Evolutionary conservation across 306 rosid species (phyloP).

Genomic region (Purshia tridentata): DNA sequence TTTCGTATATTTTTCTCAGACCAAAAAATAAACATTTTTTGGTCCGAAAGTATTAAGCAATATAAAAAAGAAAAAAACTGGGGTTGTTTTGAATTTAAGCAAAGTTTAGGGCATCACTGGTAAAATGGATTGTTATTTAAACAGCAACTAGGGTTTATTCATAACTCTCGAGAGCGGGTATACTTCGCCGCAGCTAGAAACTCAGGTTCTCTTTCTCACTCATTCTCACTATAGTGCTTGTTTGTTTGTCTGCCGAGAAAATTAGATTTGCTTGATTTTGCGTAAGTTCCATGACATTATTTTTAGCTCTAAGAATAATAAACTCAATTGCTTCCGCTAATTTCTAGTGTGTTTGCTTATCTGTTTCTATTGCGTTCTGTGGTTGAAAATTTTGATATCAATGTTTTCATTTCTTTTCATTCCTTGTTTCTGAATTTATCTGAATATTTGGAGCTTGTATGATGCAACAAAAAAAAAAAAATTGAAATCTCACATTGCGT

Average conservation of each 20-base stretch:
- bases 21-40: too few relatives aligned
- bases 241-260: not conserved
- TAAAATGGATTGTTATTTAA: not conserved
- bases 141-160: conserved; percentile 1
- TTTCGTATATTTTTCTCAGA: too few relatives aligned
- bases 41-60: too few relatives aligned
- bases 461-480: too few relatives aligned
- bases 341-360: not conserved
- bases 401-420: not conserved
- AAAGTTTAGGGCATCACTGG: not conserved
- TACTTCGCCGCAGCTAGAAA: not conserved
- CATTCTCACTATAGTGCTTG: not conserved
- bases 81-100: not conserved
- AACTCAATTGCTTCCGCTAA: not conserved
- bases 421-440: not conserved
- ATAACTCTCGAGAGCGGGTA: not conserved
- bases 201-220: conserved; percentile 1
- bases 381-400: not conserved
- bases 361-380: not conserved
- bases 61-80: not conserved
- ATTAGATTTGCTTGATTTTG: not conserved
- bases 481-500: not conserved
- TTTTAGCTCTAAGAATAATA: not conserved
- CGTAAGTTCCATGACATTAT: not conserved
- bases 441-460: too few relatives aligned